A percentile compares a stretch with the other conserved stretches of the same genome.
These are phyloP conservation scores for Neurospora sp. DNA, from an alignment of 2,329 filamentous ascomycete genomes.

Conservation along the genomic window DNA sequence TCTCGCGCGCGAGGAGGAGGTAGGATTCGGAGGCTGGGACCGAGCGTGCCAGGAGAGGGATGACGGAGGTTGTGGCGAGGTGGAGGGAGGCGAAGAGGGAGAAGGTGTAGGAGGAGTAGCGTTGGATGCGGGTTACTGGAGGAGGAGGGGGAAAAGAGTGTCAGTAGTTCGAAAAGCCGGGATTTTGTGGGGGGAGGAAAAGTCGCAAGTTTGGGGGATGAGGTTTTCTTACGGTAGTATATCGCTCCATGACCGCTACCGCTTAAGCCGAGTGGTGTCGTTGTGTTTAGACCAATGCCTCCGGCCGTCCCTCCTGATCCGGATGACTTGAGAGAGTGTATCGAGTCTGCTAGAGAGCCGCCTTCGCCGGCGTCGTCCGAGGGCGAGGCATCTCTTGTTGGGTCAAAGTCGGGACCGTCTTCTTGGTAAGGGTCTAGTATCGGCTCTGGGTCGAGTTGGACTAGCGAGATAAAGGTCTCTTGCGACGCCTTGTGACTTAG, in stretches of 20 bases:
- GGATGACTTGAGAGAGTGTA: conserved; percentile 30
- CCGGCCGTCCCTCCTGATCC: conserved; percentile 9
- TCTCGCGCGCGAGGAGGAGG: conserved; percentile 80
- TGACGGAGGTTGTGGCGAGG: conserved; percentile 70
- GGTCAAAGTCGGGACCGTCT: conserved; percentile 31
- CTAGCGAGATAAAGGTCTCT: conserved; percentile 54
- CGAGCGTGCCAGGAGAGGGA: conserved; percentile 65
- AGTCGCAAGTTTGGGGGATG: not conserved
- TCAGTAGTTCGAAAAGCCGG: conserved; percentile 2
- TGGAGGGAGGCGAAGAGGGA: conserved; percentile 68
- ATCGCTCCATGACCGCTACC: conserved; percentile 55
- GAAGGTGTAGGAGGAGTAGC: conserved; percentile 82
- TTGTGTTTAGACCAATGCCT: conserved; percentile 21
- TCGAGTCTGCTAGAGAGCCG: conserved; percentile 14
- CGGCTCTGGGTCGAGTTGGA: conserved; percentile 73
- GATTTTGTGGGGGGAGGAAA: conserved; percentile 14
- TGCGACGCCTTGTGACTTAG: conserved; percentile 29
- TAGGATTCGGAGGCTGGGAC: conserved; percentile 71
- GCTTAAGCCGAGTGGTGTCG: conserved; percentile 47
- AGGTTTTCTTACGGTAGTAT: conserved; percentile 56
- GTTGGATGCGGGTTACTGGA: conserved; percentile 66
- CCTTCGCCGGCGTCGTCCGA: conserved; percentile 25
- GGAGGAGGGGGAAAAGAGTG: not conserved
- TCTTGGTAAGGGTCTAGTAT: conserved; percentile 31
- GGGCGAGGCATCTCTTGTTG: conserved; percentile 33